A percentile compares a stretch with the other conserved stretches of the same genome.
These are phyloP conservation scores for Rhizopogon roseolus DNA, from an alignment of 768 basidiomycete genomes.

Conservation along the genomic window DNA sequence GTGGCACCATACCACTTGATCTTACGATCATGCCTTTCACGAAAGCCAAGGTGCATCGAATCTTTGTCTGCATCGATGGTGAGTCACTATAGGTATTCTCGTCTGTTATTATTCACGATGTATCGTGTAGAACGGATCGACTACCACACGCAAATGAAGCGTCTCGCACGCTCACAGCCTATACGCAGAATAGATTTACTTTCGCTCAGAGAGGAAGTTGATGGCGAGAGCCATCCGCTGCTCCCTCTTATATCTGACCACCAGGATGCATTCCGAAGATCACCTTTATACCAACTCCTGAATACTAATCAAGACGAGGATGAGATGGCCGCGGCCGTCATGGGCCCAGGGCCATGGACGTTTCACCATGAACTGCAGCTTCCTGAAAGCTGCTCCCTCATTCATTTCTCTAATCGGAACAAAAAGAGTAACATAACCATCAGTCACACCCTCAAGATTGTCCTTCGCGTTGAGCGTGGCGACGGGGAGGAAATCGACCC, in stretches of 20 bases:
- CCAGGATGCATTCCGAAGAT: slow-evolving; percentile 53
- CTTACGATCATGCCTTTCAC: slow-evolving; percentile 81
- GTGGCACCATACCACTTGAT: slow-evolving; percentile 73
- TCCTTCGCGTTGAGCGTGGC: slow-evolving; percentile 78
- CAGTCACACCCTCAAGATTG: slow-evolving; percentile 73
- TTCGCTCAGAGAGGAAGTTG: slow-evolving; percentile 46
- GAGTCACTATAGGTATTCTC: slow-evolving; percentile 11
- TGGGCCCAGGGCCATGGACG: slow-evolving; percentile 87
- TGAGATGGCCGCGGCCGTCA: slow-evolving; percentile 52
- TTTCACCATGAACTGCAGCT: slow-evolving; percentile 67
- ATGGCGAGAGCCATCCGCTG: slow-evolving; percentile 53
- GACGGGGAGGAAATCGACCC: slow-evolving; percentile 60
- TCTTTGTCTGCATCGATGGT: slow-evolving; percentile 80
- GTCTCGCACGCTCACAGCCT: slow-evolving; percentile 67
- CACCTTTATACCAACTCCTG: slow-evolving; percentile 57
- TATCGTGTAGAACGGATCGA: slow-evolving; percentile 63
- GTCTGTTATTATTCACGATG: background rate
- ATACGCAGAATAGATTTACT: slow-evolving; percentile 58
- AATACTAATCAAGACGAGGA: slow-evolving; percentile 46
- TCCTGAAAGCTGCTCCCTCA: slow-evolving; percentile 53
- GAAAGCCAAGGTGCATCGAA: slow-evolving; percentile 78
- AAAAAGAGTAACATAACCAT: slow-evolving; percentile 67
- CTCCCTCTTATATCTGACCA: slow-evolving; percentile 77
- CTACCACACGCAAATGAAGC: slow-evolving; percentile 68
- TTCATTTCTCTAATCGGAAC: slow-evolving; percentile 82